Conservation (phyloP, 257 asterid genomes). For the Avicennia marina region DNA sequence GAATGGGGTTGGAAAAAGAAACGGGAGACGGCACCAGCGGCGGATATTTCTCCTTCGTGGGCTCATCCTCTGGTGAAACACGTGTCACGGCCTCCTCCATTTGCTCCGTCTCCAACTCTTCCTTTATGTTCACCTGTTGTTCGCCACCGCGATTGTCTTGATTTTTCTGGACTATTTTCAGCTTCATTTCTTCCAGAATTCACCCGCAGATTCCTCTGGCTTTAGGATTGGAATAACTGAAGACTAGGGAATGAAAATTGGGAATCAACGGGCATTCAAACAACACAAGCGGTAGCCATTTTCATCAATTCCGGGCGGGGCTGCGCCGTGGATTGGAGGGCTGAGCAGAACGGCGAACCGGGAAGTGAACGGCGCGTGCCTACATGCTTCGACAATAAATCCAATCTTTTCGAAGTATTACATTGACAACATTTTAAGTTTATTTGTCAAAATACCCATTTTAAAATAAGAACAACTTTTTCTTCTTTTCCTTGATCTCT, state of each 20-base stretch:
- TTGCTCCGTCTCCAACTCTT: conserved; percentile 20
- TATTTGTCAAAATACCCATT: too few relatives aligned
- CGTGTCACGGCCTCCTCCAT: conserved; percentile 22
- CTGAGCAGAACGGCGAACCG: too few relatives aligned
- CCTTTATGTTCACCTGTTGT: conserved; percentile 23
- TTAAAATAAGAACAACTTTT: too few relatives aligned
- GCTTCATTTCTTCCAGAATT: conserved; percentile 40
- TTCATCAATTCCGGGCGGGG: too few relatives aligned
- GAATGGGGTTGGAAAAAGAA: conserved; percentile 25
- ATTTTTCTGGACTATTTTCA: conserved; percentile 60
- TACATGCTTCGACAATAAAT: too few relatives aligned
- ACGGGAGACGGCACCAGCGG: conserved; percentile 19
- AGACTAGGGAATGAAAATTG: background rate
- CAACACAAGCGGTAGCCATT: too few relatives aligned
- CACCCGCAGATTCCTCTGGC: conserved; percentile 10
- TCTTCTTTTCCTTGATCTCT: too few relatives aligned
- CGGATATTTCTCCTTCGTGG: conserved; percentile 17
- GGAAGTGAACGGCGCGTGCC: too few relatives aligned
- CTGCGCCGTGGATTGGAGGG: too few relatives aligned
- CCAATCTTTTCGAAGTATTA: too few relatives aligned
- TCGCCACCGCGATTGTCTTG: conserved; percentile 37
- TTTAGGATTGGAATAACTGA: conserved; percentile 1
- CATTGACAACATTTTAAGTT: too few relatives aligned
- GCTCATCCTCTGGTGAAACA: conserved; percentile 15
- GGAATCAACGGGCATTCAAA: too few relatives aligned